Base-by-base conservation (phyloP, 768 basidiomycete species). In the Brasilioporus rufonigricans region DNA sequence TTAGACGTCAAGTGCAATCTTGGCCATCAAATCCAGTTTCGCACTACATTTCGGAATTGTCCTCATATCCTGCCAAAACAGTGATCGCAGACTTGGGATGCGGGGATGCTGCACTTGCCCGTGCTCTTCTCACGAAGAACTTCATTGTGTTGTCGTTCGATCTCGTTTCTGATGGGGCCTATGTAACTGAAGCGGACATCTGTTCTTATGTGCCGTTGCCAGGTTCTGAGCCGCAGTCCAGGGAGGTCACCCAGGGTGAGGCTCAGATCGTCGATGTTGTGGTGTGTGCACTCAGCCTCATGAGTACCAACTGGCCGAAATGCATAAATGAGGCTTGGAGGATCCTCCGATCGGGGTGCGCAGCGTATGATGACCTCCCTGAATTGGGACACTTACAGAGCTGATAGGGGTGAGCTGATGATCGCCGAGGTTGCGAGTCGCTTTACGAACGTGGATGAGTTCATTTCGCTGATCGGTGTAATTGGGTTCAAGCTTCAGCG, bases 1-100 rank as follows among this genome's bases (percentile, higher is more conserved):
- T 98, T 73, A 85, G 94, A 23, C 83, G 84, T 53, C 93, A 98
- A 75, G 93, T 96, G 1, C 81, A 87, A 48, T 84, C 86, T 3
- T 98, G 97, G 97, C 96, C 96, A 1, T 85, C 85, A 9, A 96
- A 97, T 65, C 96, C 97, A 1, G 86, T 96, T n/a, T 77, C 87
- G 29, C 80, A 89, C 67, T 93, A 94, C 69, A 82, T 89, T 50
- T 76, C 80, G 4, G 61, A 71, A 16, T 77, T 98, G 47, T 81
- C 84, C 0, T 71, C 79, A 2, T 88, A 86, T 66, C 81, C 91
- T 5, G 55, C 76, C 19, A 79, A 77, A 59, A 84, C 87, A 0
- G 77, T 98, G 61, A 84, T 99, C 47, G 94, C 85, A 32, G 97
- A 99, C 73, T 78, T 99, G 32, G 97, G 97, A 12, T 98, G 94